Base-by-base conservation (phyloP, 2,329 filamentous ascomycete genomes). In the Beauveria caledonica region DNA sequence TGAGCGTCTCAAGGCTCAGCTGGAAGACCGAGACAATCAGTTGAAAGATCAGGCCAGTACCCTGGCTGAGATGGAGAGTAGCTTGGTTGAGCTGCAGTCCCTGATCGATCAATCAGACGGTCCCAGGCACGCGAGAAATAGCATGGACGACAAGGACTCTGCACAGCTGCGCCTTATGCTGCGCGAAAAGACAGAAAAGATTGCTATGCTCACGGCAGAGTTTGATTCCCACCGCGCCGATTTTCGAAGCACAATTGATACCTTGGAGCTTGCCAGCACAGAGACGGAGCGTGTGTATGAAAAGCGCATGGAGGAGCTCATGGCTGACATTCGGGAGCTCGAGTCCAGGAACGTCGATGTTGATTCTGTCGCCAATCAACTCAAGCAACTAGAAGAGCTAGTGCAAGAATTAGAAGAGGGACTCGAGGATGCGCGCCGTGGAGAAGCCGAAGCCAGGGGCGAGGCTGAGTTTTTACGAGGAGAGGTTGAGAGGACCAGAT, bases 211-310 rank as follows among this genome's bases (percentile, higher is more conserved):
- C 66, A 97, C 92, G 0, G 85, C 90, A 9, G 94, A 99, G 70
- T 99, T 99, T 68, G 94, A 99, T 70, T 86, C 88, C 10, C 93
- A 99, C 71, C 84, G 94, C 62, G 93, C 94, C 19, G 94, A 99
- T 73, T 99, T 99, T 75, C 82, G 94, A 66, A 96, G 90, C 72
- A 99, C 94, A 19, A 94, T 99, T 63, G 94, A 99, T 74, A 96
- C 93, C 0, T 80, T 99, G 55, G 94, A 99, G 73, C 84, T 97
- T 77, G 95, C 94, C 2, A 96, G 92, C 70, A 89, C 92, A 0
- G 94, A 99, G 76, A 99, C 94, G 0, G 89, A 97, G 74, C 84
- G 93, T 27, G 93, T 99, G 15, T 99, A 99, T 71, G 94, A 99
- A 72, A 89, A 91, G 73, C 89, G 90, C 74, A 90, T 97, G 63